Percentiles rank a stretch among this genome's conserved stretches.
Evolutionary conservation across 139 green algal genomes (phyloP).

Genomic region (Ettlia oleoabundans): DNA sequence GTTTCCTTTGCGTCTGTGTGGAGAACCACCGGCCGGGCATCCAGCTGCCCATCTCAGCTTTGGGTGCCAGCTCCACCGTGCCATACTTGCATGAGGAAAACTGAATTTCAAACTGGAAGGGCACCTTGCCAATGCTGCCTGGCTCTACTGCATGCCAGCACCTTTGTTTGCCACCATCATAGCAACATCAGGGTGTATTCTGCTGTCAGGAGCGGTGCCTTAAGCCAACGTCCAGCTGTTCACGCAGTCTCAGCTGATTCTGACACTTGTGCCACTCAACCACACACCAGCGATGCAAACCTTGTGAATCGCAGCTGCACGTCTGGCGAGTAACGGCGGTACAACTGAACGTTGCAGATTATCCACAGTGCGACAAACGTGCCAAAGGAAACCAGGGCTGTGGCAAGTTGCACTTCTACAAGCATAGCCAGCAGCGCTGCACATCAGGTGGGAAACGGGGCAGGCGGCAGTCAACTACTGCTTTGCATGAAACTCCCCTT

Average conservation of each 20-base stretch:
- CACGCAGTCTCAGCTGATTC: no score
- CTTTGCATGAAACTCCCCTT: no score
- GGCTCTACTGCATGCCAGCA: no score
- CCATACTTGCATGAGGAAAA: conserved; percentile 30
- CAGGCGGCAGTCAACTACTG: neutral
- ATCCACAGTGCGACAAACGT: conserved; percentile 35
- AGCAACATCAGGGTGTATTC: no score
- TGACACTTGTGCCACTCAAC: no score
- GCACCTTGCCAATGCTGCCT: no score
- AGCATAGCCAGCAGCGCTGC: conserved; percentile 41
- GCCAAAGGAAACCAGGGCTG: neutral
- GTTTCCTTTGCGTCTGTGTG: neutral
- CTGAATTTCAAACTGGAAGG: no score
- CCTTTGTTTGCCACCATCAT: no score
- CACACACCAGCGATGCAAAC: neutral
- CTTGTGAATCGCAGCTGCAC: conserved; percentile 44
- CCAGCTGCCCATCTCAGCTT: neutral
- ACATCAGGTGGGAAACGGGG: neutral
- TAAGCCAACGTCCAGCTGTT: neutral
- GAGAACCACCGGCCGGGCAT: neutral
- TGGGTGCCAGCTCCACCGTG: conserved; percentile 15
- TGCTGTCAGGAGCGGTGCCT: neutral
- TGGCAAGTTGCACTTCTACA: conserved; percentile 3
- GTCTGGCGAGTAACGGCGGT: conserved; percentile 43
- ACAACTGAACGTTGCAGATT: conserved; percentile 41